Conservation (phyloP, 139 green algal genomes). For the Pycnococcus provasolii region DNA sequence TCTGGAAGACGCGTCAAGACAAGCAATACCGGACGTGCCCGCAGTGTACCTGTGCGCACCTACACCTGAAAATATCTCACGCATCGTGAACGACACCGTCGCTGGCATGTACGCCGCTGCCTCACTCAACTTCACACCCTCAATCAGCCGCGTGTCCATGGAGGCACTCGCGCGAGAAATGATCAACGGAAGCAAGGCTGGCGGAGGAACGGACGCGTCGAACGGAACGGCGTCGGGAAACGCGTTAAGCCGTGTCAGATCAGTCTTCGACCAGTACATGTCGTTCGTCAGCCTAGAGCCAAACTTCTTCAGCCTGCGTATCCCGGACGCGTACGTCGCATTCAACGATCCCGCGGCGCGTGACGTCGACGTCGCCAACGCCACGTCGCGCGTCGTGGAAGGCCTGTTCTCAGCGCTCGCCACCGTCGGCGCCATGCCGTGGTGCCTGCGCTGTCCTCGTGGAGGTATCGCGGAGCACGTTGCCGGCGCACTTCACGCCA, state of each 20-base stretch:
- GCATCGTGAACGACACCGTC: slow-evolving; percentile 58
- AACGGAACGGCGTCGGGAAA: not conserved
- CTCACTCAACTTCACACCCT: slow-evolving; percentile 84
- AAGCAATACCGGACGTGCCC: slow-evolving; percentile 90
- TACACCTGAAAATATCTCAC: slow-evolving; percentile 49
- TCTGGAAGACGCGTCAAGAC: slow-evolving; percentile 62
- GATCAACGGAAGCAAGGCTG: slow-evolving; percentile 43
- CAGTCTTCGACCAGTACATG: slow-evolving; percentile 81
- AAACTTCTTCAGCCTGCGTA: slow-evolving; percentile 73
- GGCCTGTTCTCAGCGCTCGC: slow-evolving; percentile 80
- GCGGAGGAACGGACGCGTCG: slow-evolving; percentile 21
- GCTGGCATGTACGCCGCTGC: slow-evolving; percentile 75
- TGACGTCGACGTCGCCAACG: slow-evolving; percentile 69
- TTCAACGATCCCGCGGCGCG: slow-evolving; percentile 80
- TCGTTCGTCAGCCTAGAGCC: slow-evolving; percentile 79
- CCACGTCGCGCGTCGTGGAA: slow-evolving; percentile 67
- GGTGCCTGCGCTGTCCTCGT: slow-evolving; percentile 41
- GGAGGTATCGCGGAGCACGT: slow-evolving; percentile 91
- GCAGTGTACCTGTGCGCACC: slow-evolving; percentile 90
- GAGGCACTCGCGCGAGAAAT: slow-evolving; percentile 49
- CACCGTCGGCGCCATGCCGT: slow-evolving; percentile 76
- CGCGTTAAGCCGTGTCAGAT: not conserved
- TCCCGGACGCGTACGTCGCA: slow-evolving; percentile 66
- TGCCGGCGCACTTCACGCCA: slow-evolving; percentile 56
- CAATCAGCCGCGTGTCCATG: slow-evolving; percentile 55